phyloP scores from a whole-genome alignment of 495 filamentous ascomycete species.

The Halenospora varia region DNA sequence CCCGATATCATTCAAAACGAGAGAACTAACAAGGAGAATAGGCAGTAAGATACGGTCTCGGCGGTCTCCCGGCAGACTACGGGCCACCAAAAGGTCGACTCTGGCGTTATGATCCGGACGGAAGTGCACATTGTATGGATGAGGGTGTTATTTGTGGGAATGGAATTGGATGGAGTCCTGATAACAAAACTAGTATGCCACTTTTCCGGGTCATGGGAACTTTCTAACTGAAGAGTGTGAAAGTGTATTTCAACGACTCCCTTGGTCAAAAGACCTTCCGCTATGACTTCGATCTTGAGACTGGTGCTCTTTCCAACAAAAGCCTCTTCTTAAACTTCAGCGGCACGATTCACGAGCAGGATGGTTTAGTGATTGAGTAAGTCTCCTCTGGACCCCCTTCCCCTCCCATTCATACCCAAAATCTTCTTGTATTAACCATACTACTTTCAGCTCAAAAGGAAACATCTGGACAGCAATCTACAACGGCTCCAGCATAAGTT shows the following conservation, averaged over 20 bases:
- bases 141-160: slow-evolving; percentile 29
- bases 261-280: slow-evolving; percentile 25
- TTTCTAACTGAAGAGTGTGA: too few species aligned
- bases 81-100: slow-evolving; percentile 14
- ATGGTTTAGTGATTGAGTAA: slow-evolving; percentile 29
- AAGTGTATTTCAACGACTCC: slow-evolving; percentile 30
- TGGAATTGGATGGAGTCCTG: slow-evolving; percentile 32
- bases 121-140: slow-evolving; percentile 26
- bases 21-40: neutral
- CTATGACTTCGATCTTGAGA: slow-evolving; percentile 29
- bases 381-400: neutral
- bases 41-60: slow-evolving; percentile 4
- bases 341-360: slow-evolving; percentile 22
- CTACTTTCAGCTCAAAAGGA: too few species aligned
- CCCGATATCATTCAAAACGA: neutral
- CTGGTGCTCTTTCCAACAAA: slow-evolving; percentile 25
- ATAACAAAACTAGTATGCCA: slow-evolving; percentile 28
- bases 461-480: slow-evolving; percentile 15
- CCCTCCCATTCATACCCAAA: neutral
- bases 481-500: slow-evolving; percentile 8
- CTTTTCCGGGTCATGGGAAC: too few species aligned
- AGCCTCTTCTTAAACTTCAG: slow-evolving; percentile 23
- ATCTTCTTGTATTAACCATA: too few species aligned
- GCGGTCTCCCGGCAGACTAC: slow-evolving; percentile 2
- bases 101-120: slow-evolving; percentile 34